Evolutionary conservation across 2,329 filamentous ascomycete species (phyloP).

Genomic region (Hymenoscyphus fraxineus): DNA sequence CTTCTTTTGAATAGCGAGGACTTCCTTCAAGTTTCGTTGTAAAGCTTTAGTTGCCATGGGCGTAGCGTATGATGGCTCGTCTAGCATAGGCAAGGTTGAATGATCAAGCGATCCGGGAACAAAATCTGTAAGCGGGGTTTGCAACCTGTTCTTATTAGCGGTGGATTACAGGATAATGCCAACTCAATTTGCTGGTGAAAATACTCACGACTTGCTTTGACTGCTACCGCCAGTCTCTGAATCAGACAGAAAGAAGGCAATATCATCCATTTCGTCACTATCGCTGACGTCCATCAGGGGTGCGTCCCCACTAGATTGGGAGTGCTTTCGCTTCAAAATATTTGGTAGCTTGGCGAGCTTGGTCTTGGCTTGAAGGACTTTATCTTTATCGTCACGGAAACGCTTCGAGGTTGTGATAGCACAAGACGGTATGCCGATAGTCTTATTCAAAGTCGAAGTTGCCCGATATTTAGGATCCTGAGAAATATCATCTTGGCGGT

Average conservation of each 20-base stretch:
- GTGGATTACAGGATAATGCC: background rate
- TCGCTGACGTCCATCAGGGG: conserved; percentile 18
- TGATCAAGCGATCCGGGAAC: conserved; percentile 63
- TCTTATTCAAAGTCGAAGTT: conserved; percentile 18
- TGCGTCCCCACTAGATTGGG: conserved; percentile 5
- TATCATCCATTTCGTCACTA: conserved; percentile 35
- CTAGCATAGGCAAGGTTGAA: conserved; percentile 59
- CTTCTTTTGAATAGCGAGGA: conserved; percentile 60
- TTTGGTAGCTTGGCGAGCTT: background rate
- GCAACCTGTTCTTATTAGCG: conserved; percentile 7
- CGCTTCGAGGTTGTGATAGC: conserved; percentile 29
- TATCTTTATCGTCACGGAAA: conserved; percentile 22
- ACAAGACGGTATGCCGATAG: conserved; percentile 30
- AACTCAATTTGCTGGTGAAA: background rate
- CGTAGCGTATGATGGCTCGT: conserved; percentile 62
- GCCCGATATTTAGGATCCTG: conserved; percentile 29
- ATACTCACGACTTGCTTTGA: background rate
- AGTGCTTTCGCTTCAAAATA: conserved; percentile 21
- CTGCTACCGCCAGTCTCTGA: conserved; percentile 21
- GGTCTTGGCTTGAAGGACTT: background rate
- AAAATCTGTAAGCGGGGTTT: conserved; percentile 51
- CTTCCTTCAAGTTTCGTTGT: conserved; percentile 58
- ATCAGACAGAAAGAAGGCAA: conserved; percentile 39
- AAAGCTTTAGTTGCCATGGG: conserved; percentile 57
- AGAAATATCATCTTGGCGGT: conserved; percentile 13